These are phyloP conservation scores for Neurospora discreta DNA, from an alignment of 495 filamentous ascomycete species.

Conservation along the genomic window DNA sequence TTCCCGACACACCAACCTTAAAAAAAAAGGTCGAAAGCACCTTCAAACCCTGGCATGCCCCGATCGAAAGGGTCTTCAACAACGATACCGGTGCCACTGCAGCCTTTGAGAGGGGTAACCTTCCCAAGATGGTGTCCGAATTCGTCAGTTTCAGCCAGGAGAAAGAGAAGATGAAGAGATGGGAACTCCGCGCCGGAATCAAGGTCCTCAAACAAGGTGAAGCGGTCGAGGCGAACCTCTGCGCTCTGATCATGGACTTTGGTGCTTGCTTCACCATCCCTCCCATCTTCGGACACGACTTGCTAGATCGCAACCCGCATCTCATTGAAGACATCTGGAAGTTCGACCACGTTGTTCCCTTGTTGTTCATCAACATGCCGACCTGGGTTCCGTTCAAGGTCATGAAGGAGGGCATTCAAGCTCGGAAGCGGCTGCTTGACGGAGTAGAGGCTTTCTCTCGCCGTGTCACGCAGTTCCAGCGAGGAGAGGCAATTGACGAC, in stretches of 20 bases:
- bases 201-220: background rate
- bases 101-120: background rate
- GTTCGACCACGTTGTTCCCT: conserved; percentile 11
- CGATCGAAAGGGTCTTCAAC: conserved; percentile 1
- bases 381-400: conserved; percentile 7
- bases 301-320: background rate
- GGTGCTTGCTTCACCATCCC: conserved; percentile 4
- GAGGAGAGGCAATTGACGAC: background rate
- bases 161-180: background rate
- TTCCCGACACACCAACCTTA: background rate
- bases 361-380: conserved; percentile 10
- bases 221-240: conserved; percentile 3
- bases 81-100: conserved; percentile 1
- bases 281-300: conserved; percentile 3
- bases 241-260: background rate
- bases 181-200: conserved; percentile 1
- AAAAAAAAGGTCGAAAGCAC: background rate
- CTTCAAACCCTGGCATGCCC: background rate
- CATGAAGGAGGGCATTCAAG: conserved; percentile 6
- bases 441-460: background rate
- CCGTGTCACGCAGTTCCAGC: background rate
- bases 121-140: background rate
- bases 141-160: conserved; percentile 1
- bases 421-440: conserved; percentile 2
- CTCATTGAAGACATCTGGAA: conserved; percentile 8